phyloP scores from a whole-genome alignment of 805 yeast species.

The Schwanniomyces occidentalis region DNA sequence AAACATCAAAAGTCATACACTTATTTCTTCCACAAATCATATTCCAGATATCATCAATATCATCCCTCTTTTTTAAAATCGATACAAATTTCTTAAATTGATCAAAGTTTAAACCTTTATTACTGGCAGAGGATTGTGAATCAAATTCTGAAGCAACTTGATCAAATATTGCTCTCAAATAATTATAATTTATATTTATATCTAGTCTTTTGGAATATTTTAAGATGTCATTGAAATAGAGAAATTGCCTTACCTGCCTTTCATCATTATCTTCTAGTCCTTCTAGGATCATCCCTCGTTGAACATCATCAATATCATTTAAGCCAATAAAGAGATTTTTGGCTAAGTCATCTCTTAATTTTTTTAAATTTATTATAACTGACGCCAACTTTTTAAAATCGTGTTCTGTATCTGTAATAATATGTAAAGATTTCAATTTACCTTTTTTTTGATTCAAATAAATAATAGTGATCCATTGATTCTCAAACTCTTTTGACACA shows the following conservation, averaged over 20 bases:
- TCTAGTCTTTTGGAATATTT: conserved; percentile 67
- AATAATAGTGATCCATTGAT: conserved; percentile 78
- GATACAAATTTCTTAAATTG: conserved; percentile 79
- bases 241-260: conserved; percentile 24
- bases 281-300: conserved; percentile 24
- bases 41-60: conserved; percentile 54
- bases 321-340: conserved; percentile 50
- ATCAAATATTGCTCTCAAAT: conserved; percentile 51
- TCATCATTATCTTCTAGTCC: conserved; percentile 16
- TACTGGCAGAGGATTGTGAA: conserved; percentile 42
- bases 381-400: conserved; percentile 56
- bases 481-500: conserved; percentile 62
- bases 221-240: conserved; percentile 67
- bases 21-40: conserved; percentile 19
- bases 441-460: conserved; percentile 60
- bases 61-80: conserved; percentile 63
- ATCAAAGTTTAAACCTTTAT: conserved; percentile 53
- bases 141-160: conserved; percentile 32
- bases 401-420: conserved; percentile 66
- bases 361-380: conserved; percentile 61
- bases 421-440: conserved; percentile 76
- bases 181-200: conserved; percentile 62
- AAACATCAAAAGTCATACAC: conserved; percentile 21
- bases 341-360: conserved; percentile 62
- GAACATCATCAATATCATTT: conserved; percentile 34